These are phyloP conservation scores for Sclerotinia sclerotiorum DNA, from an alignment of 2,329 filamentous ascomycete species.

Conservation along the genomic window DNA sequence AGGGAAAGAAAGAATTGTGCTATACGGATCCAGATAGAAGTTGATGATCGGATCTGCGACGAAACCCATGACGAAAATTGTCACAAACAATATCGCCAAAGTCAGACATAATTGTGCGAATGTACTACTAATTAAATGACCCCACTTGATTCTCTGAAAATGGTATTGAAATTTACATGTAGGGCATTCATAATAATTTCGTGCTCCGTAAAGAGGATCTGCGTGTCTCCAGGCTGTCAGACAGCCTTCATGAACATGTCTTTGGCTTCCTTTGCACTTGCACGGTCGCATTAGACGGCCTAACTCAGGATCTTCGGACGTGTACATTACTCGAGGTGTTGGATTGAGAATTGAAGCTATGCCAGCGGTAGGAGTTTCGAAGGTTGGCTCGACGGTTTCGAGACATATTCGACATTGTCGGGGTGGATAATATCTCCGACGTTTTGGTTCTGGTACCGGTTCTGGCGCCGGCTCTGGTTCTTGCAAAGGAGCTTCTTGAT, in stretches of 20 bases:
- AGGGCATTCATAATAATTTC: slow-evolving; percentile 83
- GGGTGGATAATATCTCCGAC: slow-evolving; percentile 59
- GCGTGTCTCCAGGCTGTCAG: slow-evolving; percentile 78
- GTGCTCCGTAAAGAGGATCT: slow-evolving; percentile 60
- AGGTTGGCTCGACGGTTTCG: slow-evolving; percentile 64
- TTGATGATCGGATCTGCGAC: slow-evolving; percentile 90
- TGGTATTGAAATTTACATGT: slow-evolving; percentile 85
- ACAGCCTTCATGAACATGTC: slow-evolving; percentile 92
- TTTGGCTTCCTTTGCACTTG: slow-evolving; percentile 87
- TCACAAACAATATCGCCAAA: slow-evolving; percentile 64
- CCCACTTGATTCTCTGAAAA: slow-evolving; percentile 74
- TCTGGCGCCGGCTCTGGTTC: neutral
- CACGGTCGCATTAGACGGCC: slow-evolving; percentile 86
- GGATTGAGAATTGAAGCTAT: slow-evolving; percentile 58
- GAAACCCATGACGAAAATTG: slow-evolving; percentile 83
- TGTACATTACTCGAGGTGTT: slow-evolving; percentile 62
- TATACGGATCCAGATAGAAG: slow-evolving; percentile 77
- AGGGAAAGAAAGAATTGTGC: slow-evolving; percentile 53
- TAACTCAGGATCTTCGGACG: slow-evolving; percentile 69
- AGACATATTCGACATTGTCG: slow-evolving; percentile 88
- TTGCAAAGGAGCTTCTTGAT: neutral
- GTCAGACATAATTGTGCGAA: slow-evolving; percentile 70
- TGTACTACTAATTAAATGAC: slow-evolving; percentile 65
- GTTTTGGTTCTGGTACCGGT: slow-evolving; percentile 29
- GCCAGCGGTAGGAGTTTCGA: slow-evolving; percentile 53